A percentile compares a stretch with the other conserved stretches of the same genome.
Conservation (phyloP, 352 stramenopile species). For the Phytophthora ohioensis region DNA sequence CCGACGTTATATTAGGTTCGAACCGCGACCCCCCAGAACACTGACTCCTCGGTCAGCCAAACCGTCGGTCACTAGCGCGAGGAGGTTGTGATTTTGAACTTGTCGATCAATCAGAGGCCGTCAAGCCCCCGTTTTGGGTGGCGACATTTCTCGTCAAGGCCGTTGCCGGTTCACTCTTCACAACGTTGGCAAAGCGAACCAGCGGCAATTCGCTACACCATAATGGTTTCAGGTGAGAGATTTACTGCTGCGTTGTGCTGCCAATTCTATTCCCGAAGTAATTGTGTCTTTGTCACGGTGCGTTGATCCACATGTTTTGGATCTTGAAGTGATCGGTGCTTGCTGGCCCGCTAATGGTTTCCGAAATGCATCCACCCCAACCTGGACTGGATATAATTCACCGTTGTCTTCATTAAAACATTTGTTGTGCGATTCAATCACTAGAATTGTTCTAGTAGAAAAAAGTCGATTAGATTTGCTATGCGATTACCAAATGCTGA, state of each 20-base stretch:
- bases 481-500: not conserved
- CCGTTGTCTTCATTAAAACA: not conserved
- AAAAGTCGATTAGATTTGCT: slow-evolving; percentile 1
- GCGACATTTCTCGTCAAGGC: too few species aligned
- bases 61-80: too few species aligned
- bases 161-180: too few species aligned
- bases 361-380: slow-evolving; percentile 14
- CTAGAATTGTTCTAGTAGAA: not conserved
- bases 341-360: not conserved
- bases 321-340: slow-evolving; percentile 6
- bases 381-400: not conserved
- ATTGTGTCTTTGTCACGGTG: slow-evolving; percentile 17
- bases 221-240: not conserved
- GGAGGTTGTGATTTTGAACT: too few species aligned
- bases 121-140: too few species aligned
- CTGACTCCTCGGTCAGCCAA: too few species aligned
- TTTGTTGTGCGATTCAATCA: not conserved
- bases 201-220: too few species aligned
- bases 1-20: too few species aligned
- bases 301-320: not conserved
- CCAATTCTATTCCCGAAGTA: not conserved
- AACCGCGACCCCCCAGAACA: too few species aligned
- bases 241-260: not conserved
- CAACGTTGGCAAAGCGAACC: too few species aligned
- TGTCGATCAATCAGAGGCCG: too few species aligned